phyloP scores from a whole-genome alignment of 805 yeast genomes.

The Candida takata region DNA sequence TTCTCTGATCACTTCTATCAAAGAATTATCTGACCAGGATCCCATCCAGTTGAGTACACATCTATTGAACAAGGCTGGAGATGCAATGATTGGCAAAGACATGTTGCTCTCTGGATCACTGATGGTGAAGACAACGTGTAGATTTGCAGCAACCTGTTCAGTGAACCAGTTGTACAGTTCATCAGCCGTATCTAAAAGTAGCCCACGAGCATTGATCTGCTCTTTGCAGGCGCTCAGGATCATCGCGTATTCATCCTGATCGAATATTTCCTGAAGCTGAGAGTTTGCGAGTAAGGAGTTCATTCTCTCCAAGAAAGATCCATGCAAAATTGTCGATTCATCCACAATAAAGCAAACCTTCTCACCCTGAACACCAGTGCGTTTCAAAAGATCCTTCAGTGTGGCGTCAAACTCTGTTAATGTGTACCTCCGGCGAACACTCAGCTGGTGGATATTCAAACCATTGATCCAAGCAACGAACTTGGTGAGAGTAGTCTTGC shows the following conservation, averaged over 20 bases:
- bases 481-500: slow-evolving; percentile 65
- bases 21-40: slow-evolving; percentile 55
- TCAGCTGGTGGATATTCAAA: slow-evolving; percentile 48
- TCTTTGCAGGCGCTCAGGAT: slow-evolving; percentile 51
- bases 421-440: slow-evolving; percentile 46
- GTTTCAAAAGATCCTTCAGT: slow-evolving; percentile 45
- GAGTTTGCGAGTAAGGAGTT: slow-evolving; percentile 90
- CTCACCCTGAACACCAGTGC: slow-evolving; percentile 49
- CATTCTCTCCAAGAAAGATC: slow-evolving; percentile 84
- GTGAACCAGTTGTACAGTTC: slow-evolving; percentile 76
- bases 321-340: slow-evolving; percentile 68
- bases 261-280: slow-evolving; percentile 85
- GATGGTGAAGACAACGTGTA: slow-evolving; percentile 80
- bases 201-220: slow-evolving; percentile 52
- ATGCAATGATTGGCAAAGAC: slow-evolving; percentile 48
- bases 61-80: slow-evolving; percentile 86
- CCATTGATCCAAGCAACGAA: slow-evolving; percentile 95
- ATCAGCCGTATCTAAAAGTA: slow-evolving; percentile 55
- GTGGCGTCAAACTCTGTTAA: slow-evolving; percentile 62
- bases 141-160: slow-evolving; percentile 53
- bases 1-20: slow-evolving; percentile 42
- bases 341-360: slow-evolving; percentile 68
- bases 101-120: slow-evolving; percentile 37
- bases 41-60: slow-evolving; percentile 91
- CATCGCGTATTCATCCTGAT: slow-evolving; percentile 54